These are phyloP conservation scores for Medicago lupulina DNA, from an alignment of 306 rosid species.

Conservation along the genomic window DNA sequence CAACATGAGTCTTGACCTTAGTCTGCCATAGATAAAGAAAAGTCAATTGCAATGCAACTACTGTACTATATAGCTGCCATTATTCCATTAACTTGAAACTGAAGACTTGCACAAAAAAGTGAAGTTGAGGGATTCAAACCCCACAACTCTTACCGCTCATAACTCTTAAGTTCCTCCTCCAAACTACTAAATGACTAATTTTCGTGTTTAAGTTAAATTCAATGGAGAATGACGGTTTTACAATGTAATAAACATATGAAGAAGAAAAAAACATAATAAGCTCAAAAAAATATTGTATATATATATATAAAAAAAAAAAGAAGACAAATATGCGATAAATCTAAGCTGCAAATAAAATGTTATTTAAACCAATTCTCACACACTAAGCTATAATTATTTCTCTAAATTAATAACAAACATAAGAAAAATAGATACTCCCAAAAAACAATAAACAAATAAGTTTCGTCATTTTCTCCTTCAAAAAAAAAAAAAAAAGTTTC, in stretches of 20 bases:
- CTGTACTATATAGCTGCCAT: neutral
- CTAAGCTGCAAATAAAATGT: neutral
- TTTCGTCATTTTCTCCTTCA: too few relatives aligned
- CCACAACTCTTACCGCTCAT: neutral
- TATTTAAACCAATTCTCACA: neutral
- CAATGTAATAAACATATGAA: too few relatives aligned
- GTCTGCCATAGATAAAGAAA: slow-evolving; percentile 41
- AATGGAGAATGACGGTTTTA: too few relatives aligned
- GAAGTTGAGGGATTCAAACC: neutral
- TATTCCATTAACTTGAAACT: slow-evolving; percentile 14
- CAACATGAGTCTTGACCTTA: slow-evolving; percentile 66
- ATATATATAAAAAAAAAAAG: too few relatives aligned
- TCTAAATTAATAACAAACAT: neutral
- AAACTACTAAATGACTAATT: neutral
- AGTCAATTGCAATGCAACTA: neutral
- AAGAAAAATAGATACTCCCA: too few relatives aligned
- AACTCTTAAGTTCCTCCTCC: neutral
- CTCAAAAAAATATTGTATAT: neutral
- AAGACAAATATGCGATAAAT: neutral
- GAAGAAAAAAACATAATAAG: neutral
- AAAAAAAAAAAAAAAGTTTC: too few relatives aligned
- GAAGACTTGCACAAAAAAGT: neutral
- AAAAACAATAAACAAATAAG: too few relatives aligned
- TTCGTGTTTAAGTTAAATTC: neutral
- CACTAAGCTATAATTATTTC: neutral